phyloP scores from a whole-genome alignment of 2,329 filamentous ascomycete genomes.

The Paecilomyces sp. region DNA sequence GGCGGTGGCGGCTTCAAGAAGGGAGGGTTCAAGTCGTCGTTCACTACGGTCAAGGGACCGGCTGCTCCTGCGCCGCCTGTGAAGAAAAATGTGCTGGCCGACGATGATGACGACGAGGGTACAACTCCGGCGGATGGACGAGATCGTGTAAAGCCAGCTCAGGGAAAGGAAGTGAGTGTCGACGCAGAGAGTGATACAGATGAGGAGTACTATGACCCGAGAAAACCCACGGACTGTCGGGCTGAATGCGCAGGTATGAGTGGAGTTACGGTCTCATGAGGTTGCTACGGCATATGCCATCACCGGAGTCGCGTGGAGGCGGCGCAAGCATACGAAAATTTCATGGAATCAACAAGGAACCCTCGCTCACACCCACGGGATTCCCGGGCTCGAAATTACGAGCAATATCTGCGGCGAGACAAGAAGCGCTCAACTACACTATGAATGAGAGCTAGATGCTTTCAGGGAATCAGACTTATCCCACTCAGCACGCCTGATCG shows the following conservation, averaged over 20 bases:
- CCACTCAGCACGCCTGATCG: not conserved
- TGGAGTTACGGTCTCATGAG: conserved; percentile 5
- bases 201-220: conserved; percentile 57
- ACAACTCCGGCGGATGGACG: conserved; percentile 11
- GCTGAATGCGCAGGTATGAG: conserved; percentile 25
- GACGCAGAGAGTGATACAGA: conserved; percentile 67
- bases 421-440: not conserved
- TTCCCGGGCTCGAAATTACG: not conserved
- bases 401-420: not conserved
- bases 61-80: conserved; percentile 17
- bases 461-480: not conserved
- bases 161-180: conserved; percentile 42
- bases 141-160: conserved; percentile 8
- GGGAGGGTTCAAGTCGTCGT: conserved; percentile 72
- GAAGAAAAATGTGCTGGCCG: conserved; percentile 36
- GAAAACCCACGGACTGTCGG: conserved; percentile 44
- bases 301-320: not conserved
- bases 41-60: conserved; percentile 48
- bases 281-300: not conserved
- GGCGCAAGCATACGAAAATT: not conserved
- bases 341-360: not conserved
- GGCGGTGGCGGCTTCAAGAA: conserved; percentile 59
- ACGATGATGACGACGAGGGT: conserved; percentile 34
- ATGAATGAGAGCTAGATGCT: not conserved
- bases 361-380: not conserved